Evolutionary conservation across 306 rosid species (phyloP).

Genomic region (Vachellia pachyceras): DNA sequence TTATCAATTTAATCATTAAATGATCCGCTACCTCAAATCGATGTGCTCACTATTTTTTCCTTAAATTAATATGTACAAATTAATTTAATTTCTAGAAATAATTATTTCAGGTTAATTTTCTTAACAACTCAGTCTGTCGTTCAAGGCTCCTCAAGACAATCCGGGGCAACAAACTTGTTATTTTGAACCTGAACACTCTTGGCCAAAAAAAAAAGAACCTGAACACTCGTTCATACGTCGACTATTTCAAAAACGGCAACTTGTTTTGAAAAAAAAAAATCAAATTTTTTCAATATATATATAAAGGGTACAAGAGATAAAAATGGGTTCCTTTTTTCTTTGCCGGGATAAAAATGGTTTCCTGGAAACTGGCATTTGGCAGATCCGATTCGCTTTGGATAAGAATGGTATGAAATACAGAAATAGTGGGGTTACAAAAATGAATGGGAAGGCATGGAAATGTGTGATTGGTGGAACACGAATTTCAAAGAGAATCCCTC

Average conservation of each 20-base stretch:
- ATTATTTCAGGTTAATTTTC: no score
- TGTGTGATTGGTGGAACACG: conserved; percentile 6
- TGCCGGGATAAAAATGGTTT: no score
- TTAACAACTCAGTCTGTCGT: background rate
- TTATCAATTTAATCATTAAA: no score
- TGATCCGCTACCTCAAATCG: background rate
- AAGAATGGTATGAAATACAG: conserved; percentile 7
- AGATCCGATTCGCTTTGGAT: background rate
- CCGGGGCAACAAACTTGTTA: background rate
- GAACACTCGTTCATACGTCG: background rate
- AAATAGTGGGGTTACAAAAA: background rate
- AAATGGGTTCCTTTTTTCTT: no score
- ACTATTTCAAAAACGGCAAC: background rate
- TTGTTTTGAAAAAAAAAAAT: no score
- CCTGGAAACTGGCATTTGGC: conserved; percentile 10
- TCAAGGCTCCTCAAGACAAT: background rate
- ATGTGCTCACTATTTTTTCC: background rate
- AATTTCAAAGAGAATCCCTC: conserved; percentile 8
- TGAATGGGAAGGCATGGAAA: background rate
- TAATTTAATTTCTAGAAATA: no score
- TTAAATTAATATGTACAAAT: background rate
- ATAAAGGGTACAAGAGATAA: background rate
- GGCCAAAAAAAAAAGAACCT: no score
- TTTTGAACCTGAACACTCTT: no score
- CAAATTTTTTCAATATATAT: background rate